A percentile compares a stretch with the other conserved stretches of the same genome.
These are phyloP conservation scores for Lippia alba DNA, from an alignment of 305 asterid species.

Conservation along the genomic window DNA sequence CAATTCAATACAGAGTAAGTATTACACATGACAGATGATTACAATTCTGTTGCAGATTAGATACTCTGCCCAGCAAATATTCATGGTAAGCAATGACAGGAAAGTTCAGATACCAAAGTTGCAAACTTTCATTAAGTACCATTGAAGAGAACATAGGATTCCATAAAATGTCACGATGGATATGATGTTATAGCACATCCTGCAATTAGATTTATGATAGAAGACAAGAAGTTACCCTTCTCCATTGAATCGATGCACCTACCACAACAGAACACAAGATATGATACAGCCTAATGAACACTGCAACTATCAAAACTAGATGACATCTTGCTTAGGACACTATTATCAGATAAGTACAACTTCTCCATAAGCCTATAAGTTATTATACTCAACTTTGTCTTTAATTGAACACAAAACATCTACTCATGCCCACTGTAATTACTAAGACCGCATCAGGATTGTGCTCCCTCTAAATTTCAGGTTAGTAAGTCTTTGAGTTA, in stretches of 20 bases:
- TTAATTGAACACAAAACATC: slow-evolving; percentile 12
- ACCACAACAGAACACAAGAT: slow-evolving; percentile 3
- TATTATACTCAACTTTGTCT: neutral
- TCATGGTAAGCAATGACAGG: neutral
- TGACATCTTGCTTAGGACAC: slow-evolving; percentile 15
- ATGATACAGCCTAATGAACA: slow-evolving; percentile 8
- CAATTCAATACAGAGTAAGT: slow-evolving; percentile 12
- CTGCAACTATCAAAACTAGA: slow-evolving; percentile 1
- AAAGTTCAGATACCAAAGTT: slow-evolving; percentile 25
- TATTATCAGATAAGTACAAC: neutral
- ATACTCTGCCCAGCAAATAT: slow-evolving; percentile 6
- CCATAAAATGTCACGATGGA: slow-evolving; percentile 4
- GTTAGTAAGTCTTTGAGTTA: neutral
- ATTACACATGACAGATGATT: slow-evolving; percentile 18
- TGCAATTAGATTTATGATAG: neutral
- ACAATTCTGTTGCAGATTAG: neutral
- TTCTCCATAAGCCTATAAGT: neutral
- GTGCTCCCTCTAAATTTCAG: slow-evolving; percentile 7
- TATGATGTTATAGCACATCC: slow-evolving; percentile 1
- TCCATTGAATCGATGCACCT: neutral
- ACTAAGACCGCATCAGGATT: neutral
- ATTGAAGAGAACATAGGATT: slow-evolving; percentile 14
- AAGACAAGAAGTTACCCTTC: neutral
- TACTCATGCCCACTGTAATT: neutral
- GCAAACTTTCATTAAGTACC: slow-evolving; percentile 5